phyloP scores from a whole-genome alignment of 257 asterid species.

The Misopates orontium region DNA sequence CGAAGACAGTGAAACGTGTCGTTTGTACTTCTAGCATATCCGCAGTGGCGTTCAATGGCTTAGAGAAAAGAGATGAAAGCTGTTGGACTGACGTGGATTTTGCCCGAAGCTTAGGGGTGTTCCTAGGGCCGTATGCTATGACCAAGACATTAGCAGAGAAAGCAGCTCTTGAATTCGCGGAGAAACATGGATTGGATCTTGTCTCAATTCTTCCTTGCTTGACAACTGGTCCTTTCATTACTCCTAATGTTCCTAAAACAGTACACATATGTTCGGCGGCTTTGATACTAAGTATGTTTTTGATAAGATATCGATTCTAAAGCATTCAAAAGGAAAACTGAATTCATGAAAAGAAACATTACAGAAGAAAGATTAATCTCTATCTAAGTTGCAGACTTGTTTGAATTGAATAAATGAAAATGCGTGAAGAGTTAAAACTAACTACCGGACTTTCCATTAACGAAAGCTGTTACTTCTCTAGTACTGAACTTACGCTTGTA shows the following conservation, averaged over 20 bases:
- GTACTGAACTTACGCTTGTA: no score
- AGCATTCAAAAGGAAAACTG: no score
- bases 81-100: constrained; percentile 30
- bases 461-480: no score
- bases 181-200: constrained; percentile 51
- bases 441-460: no score
- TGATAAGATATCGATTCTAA: no score
- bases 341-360: no score
- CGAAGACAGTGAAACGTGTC: constrained; percentile 48
- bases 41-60: constrained; percentile 26
- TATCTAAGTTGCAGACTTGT: no score
- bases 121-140: constrained; percentile 41
- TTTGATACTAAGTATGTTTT: constrained; percentile 43
- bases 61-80: constrained; percentile 28
- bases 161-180: constrained; percentile 49
- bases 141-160: constrained; percentile 56
- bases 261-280: constrained; percentile 38
- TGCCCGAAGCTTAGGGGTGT: not conserved
- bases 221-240: constrained; percentile 60
- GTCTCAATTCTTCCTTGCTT: constrained; percentile 49
- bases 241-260: constrained; percentile 42
- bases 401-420: no score
- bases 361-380: no score
- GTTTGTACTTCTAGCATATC: constrained; percentile 41
- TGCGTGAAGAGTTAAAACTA: no score